These are phyloP conservation scores for Tylopilus sp. DNA, from an alignment of 768 basidiomycete species.

Conservation along the genomic window DNA sequence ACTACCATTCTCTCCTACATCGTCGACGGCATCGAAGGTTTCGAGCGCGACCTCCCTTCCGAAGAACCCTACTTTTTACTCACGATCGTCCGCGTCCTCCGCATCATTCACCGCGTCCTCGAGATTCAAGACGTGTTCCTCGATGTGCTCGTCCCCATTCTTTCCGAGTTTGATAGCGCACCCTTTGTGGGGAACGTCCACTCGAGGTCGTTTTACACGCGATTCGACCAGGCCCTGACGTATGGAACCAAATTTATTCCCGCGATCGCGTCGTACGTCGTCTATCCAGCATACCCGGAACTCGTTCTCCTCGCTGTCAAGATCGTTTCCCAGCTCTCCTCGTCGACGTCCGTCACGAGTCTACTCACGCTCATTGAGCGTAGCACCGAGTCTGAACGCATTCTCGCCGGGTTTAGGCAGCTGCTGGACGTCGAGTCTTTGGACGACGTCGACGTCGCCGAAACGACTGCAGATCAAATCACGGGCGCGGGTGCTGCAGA, in stretches of 20 bases:
- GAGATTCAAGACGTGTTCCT: slow-evolving; percentile 88
- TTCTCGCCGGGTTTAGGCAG: slow-evolving; percentile 73
- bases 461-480: slow-evolving; percentile 54
- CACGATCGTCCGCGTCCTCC: slow-evolving; percentile 75
- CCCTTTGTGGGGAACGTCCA: slow-evolving; percentile 52
- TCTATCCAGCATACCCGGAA: slow-evolving; percentile 66
- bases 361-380: slow-evolving; percentile 77
- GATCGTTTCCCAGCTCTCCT: slow-evolving; percentile 65
- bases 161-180: slow-evolving; percentile 61
- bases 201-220: slow-evolving; percentile 65
- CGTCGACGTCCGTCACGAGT: slow-evolving; percentile 64
- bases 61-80: slow-evolving; percentile 70
- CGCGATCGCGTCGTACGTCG: slow-evolving; percentile 76
- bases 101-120: slow-evolving; percentile 77
- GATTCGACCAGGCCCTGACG: slow-evolving; percentile 71
- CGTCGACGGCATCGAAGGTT: slow-evolving; percentile 74
- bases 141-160: slow-evolving; percentile 78
- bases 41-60: slow-evolving; percentile 65
- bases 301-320: slow-evolving; percentile 75
- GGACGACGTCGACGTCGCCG: slow-evolving; percentile 59
- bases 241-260: slow-evolving; percentile 72
- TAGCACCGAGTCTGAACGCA: slow-evolving; percentile 80
- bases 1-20: slow-evolving; percentile 72
- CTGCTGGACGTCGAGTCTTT: slow-evolving; percentile 59
- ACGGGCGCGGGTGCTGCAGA: slow-evolving; percentile 77